Percentiles rank a stretch among this genome's conserved stretches.
phyloP scores from a whole-genome alignment of 192 early-diverging fungal genomes.

The Geosiphon pyriformis region DNA sequence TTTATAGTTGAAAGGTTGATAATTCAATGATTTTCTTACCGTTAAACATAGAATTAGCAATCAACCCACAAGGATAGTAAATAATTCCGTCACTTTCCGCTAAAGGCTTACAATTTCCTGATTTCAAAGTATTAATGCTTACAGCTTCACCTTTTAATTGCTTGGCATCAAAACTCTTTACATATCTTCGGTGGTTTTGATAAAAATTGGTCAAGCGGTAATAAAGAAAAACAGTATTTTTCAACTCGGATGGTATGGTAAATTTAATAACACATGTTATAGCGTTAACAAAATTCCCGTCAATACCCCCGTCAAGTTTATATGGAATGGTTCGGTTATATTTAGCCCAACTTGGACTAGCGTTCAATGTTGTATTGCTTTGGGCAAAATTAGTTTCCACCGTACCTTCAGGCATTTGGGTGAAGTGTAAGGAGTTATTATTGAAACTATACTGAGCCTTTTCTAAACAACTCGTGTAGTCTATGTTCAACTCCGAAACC shows the following conservation, averaged over 20 bases:
- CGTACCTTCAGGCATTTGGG: too few species aligned
- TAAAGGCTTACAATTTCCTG: conserved; percentile 58
- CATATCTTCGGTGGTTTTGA: conserved; percentile 97
- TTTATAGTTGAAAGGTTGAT: too few species aligned
- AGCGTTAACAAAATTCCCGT: too few species aligned
- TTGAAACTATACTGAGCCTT: too few species aligned
- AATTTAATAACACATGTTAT: conserved; percentile 77
- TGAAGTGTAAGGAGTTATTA: too few species aligned
- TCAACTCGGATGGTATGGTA: conserved; percentile 61
- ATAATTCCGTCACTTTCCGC: conserved; percentile 35
- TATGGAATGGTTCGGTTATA: too few species aligned
- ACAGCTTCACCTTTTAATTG: conserved; percentile 73
- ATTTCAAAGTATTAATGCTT: conserved; percentile 33
- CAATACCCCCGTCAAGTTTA: too few species aligned
- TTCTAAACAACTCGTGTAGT: conserved; percentile 98
- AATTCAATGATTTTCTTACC: too few species aligned
- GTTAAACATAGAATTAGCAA: conserved; percentile 97
- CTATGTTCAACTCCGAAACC: conserved; percentile 84
- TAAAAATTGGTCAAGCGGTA: conserved; percentile 97
- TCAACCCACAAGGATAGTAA: conserved; percentile 95
- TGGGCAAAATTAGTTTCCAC: too few species aligned
- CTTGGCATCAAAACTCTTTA: conserved; percentile 78
- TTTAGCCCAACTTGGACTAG: too few species aligned
- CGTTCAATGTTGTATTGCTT: too few species aligned
- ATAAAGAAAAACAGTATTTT: conserved; percentile 84